phyloP scores from a whole-genome alignment of 768 basidiomycete species.

The Termitomyces sp. region DNA sequence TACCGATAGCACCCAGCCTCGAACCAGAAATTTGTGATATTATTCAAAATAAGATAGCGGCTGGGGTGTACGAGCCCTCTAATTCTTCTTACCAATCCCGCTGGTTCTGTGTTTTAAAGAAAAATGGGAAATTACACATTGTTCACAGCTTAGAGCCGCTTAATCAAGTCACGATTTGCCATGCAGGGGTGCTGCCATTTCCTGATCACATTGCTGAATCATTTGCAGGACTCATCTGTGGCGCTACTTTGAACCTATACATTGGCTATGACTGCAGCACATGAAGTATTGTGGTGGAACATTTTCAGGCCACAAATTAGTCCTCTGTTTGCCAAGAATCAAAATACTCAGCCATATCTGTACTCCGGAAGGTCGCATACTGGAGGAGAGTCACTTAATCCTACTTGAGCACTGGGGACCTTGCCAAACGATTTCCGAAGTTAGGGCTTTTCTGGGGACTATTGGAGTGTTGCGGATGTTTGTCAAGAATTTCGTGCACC shows the following conservation, averaged over 20 bases:
- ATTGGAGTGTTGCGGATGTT: too few relatives aligned
- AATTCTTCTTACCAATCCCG: too few relatives aligned
- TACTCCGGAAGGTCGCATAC: too few relatives aligned
- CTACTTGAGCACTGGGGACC: too few relatives aligned
- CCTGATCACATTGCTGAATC: slow-evolving; percentile 17
- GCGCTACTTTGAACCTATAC: slow-evolving; percentile 27
- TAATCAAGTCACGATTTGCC: not conserved
- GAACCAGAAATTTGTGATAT: not conserved
- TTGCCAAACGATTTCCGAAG: too few relatives aligned
- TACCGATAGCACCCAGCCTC: not conserved
- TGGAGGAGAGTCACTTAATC: too few relatives aligned
- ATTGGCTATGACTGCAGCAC: slow-evolving; percentile 39
- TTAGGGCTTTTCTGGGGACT: too few relatives aligned
- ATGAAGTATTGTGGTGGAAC: too few relatives aligned
- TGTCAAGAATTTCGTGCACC: too few relatives aligned
- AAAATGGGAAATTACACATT: not conserved
- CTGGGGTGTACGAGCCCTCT: not conserved
- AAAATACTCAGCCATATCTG: too few relatives aligned
- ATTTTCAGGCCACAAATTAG: too few relatives aligned
- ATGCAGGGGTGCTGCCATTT: not conserved
- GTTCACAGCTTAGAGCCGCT: not conserved
- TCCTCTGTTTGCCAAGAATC: too few relatives aligned
- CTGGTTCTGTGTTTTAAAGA: not conserved
- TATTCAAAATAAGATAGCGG: not conserved
- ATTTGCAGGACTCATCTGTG: slow-evolving; percentile 27